Base-by-base conservation (phyloP, 164 flowering plant species). In the Aristolochia californica region DNA sequence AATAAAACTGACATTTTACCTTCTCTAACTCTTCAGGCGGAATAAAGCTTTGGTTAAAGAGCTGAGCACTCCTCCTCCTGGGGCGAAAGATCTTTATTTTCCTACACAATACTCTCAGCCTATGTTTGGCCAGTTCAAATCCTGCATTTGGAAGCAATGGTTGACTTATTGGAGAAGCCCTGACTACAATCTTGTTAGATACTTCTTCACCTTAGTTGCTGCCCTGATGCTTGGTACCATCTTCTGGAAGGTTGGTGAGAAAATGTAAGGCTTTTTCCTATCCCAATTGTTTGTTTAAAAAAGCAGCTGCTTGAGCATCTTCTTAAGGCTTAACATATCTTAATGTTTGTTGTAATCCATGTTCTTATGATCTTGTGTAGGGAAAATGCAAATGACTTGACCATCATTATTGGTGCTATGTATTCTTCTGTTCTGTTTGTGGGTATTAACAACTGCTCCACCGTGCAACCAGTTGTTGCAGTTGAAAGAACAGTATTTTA, bases 131-230 rank as follows among this genome's bases (percentile, higher is more conserved):
- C 99, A 94, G 57, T 87, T 94, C 73, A 90, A 85, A 68, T 77
- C 91, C 22, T 94, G 99, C 72, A 64, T 90, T 5, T 94, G 99
- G 99, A 94, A 94, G 59, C 91, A 84, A 50, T 82, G 88, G 87
- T 74, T 74, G 83, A 87, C 96, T 60, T 90, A 94, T 43, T 93
- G 99, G 99, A 78, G 99, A 76, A 93, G 91, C 63, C 97, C 97
- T 22, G 94, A 87, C 21, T 93, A 89, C 53, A 93, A 87, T 72
- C 88, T 87, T 48, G 88, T 80, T 17, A 64, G 96, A 66, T 79
- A 51, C 72, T 81, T 72, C 72, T 93, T 83, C 75, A 85, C 90
- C 43, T 64, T 93, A 45, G 74, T 68, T 24, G 64, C 82, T 58
- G 86, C 91, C 13, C 84, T 93, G 38, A 48, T 89, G 71, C 66